These are phyloP conservation scores for Fusarium mexicanum DNA, from an alignment of 2,329 filamentous ascomycete species.

Conservation along the genomic window DNA sequence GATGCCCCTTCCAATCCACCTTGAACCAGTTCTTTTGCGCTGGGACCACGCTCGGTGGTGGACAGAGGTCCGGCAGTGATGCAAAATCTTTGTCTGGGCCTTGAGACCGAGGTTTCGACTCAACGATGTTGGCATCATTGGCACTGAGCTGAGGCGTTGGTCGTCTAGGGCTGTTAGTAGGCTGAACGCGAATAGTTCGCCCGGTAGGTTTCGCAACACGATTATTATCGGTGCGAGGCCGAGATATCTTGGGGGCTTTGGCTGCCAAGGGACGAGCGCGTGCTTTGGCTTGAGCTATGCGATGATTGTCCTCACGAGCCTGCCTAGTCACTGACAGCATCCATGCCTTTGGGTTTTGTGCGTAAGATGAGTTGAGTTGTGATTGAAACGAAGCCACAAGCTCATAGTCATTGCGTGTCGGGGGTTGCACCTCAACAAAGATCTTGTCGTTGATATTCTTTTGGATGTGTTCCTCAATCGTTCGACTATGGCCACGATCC, in stretches of 20 bases:
- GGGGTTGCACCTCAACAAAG: constrained; percentile 58
- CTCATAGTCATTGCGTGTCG: constrained; percentile 63
- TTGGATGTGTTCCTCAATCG: constrained; percentile 48
- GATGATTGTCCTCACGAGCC: constrained; percentile 59
- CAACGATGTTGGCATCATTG: constrained; percentile 61
- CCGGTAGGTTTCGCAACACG: constrained; percentile 51
- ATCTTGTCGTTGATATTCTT: constrained; percentile 39
- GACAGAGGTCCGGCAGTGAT: constrained; percentile 75
- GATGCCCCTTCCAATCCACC: constrained; percentile 86
- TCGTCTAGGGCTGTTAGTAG: constrained; percentile 37
- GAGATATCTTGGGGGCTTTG: constrained; percentile 49
- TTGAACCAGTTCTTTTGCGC: constrained; percentile 76
- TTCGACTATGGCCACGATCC: not conserved
- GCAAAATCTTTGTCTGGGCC: constrained; percentile 82
- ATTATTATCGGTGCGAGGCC: constrained; percentile 49
- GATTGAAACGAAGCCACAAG: constrained; percentile 63
- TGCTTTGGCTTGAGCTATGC: constrained; percentile 46
- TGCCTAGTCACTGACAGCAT: constrained; percentile 60
- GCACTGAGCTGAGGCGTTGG: constrained; percentile 51
- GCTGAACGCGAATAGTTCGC: constrained; percentile 49
- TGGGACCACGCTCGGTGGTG: constrained; percentile 72
- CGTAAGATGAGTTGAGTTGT: constrained; percentile 59
- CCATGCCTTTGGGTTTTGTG: constrained; percentile 58
- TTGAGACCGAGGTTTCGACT: constrained; percentile 61
- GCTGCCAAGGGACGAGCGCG: constrained; percentile 55